Evolutionary conservation across 2,329 filamentous ascomycete species (phyloP), one percentile per base, ranked within the genome.

Genomic region (Xylaria polymorpha): DNA sequence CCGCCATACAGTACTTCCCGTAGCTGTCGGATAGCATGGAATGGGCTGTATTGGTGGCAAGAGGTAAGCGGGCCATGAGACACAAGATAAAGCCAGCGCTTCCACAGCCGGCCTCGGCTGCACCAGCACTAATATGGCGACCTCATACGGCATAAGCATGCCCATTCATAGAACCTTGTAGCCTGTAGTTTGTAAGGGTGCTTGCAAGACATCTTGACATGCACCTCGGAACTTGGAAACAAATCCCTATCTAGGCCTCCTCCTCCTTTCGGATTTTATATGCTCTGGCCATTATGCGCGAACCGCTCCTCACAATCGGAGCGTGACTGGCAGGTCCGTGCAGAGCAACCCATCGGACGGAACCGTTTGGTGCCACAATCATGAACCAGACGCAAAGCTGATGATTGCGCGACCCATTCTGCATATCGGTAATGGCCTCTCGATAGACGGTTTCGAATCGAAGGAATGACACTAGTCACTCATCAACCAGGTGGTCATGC

Each of bases 21-120:
- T 72, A 68, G 68, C 68, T 72, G 68, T 76, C 71, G 71, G 72
- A 74, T 69, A 73, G 71, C 70, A 73, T 69, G 39, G 48, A 64
- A 44, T 44, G 39, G 35, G 22, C 44, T 53, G 25, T 55, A 64
- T 65, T 66, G 67, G 70, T 66, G 59, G 68, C 71, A 64, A 68
- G 69, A 64, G 69, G 58, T 55, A 72, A 69, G 59, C 59, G 68
- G 59, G 62, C 61, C 65, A 60, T 65, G 58, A 61, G 43, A 64
- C 37, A 66, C 37, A 50, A 53, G 58, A 51, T 53, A 61, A 55
- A 61, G 53, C 41, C 7, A 48, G 53, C 32, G 37, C 50, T 29
- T 57, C 35, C n/a, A 58, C 29, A 58, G 51, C 44, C 46, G 41
- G 57, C 59, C 63, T 59, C 41, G 48, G 55, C 64, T 51, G 32